These are phyloP conservation scores for Heliosperma pusillum DNA, from an alignment of 148 eudicot species.

Conservation along the genomic window DNA sequence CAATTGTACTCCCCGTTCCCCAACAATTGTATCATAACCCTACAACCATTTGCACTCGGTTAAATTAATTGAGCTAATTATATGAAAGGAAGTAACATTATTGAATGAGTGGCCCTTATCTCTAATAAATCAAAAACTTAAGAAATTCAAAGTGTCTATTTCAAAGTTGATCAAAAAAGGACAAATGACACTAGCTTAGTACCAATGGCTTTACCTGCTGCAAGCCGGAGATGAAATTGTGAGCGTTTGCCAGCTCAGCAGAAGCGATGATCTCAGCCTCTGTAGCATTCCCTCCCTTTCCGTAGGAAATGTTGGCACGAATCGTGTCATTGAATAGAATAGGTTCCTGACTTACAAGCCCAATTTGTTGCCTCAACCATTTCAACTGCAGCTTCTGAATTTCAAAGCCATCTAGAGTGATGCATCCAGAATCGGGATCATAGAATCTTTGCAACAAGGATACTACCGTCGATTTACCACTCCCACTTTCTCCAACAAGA, in stretches of 20 bases:
- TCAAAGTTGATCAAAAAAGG: background rate
- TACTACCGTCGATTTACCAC: constrained; percentile 81
- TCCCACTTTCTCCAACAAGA: constrained; percentile 79
- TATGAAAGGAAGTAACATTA: background rate
- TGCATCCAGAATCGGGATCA: constrained; percentile 58
- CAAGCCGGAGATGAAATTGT: constrained; percentile 56
- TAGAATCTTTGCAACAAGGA: constrained; percentile 69
- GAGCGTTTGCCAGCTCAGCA: constrained; percentile 71
- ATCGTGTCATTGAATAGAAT: constrained; percentile 60
- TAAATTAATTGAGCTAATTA: background rate
- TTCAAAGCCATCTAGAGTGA: constrained; percentile 59
- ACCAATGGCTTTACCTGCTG: constrained; percentile 43
- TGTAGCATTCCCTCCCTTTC: constrained; percentile 59
- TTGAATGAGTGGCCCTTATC: background rate
- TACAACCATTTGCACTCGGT: constrained; percentile 14
- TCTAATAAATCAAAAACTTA: background rate
- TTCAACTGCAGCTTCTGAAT: constrained; percentile 57
- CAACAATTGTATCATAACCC: constrained; percentile 75
- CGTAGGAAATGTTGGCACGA: constrained; percentile 62
- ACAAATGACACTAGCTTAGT: background rate
- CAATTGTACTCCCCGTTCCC: constrained; percentile 68
- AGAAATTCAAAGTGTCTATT: background rate
- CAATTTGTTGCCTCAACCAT: constrained; percentile 82
- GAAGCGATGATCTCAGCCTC: constrained; percentile 61
- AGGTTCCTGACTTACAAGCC: constrained; percentile 82